Percentiles rank a stretch among this genome's conserved stretches.
These are phyloP conservation scores for Ceriops tagal DNA, from an alignment of 345 rosid genomes.

Conservation along the genomic window DNA sequence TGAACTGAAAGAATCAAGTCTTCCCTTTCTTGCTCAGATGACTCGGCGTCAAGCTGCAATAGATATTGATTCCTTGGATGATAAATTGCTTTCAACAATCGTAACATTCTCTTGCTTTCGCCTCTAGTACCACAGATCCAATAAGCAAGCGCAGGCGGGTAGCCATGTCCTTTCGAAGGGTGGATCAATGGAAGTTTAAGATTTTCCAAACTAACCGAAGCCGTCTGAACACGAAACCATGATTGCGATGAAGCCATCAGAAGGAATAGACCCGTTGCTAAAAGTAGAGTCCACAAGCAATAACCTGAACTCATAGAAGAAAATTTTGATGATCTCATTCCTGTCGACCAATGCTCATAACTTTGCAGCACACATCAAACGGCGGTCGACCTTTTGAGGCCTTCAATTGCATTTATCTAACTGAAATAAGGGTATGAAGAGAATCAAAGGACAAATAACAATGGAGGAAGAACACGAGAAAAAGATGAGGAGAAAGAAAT, in stretches of 20 bases:
- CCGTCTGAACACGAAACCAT: neutral
- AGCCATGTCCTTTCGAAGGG: constrained; percentile 21
- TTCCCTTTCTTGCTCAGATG: constrained; percentile 22
- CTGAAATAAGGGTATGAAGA: too few species aligned
- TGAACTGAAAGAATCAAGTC: constrained; percentile 15
- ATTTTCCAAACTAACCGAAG: neutral
- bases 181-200: neutral
- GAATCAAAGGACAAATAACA: too few species aligned
- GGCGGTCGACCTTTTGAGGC: too few species aligned
- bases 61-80: constrained; percentile 42
- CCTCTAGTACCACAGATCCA: constrained; percentile 36
- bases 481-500: too few species aligned
- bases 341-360: neutral
- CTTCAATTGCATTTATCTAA: too few species aligned
- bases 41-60: constrained; percentile 29
- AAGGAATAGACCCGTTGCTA: constrained; percentile 7
- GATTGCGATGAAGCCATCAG: constrained; percentile 8
- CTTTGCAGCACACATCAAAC: neutral
- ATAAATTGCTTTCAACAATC: constrained; percentile 36
- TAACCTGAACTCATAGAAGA: constrained; percentile 10
- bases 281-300: constrained; percentile 14
- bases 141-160: constrained; percentile 38
- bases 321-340: constrained; percentile 16
- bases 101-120: constrained; percentile 30
- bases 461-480: too few species aligned